Conservation (phyloP, 371 early-diverging fungal species). For the Mortierella sp. region DNA sequence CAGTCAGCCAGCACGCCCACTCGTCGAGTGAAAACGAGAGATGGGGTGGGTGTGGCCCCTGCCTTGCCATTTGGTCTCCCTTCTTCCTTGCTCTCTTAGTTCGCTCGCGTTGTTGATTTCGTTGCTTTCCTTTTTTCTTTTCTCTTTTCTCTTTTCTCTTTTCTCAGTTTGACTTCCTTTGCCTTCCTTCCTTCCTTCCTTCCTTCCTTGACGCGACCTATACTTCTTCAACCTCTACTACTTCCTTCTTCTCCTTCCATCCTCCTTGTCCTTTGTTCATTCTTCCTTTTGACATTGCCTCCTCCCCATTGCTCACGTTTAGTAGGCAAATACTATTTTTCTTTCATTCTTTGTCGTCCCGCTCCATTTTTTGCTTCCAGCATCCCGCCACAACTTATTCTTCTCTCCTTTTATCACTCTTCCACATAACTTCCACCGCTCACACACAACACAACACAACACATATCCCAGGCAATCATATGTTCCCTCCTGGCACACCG, state of each 20-base stretch:
- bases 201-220: neutral
- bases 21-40: neutral
- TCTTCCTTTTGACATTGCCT: neutral
- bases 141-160: neutral
- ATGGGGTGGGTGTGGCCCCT: too few species aligned
- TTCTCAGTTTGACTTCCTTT: neutral
- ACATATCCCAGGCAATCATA: neutral
- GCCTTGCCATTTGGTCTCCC: neutral
- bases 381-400: neutral
- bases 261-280: neutral
- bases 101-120: neutral
- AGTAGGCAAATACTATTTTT: neutral
- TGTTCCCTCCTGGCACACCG: neutral
- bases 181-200: neutral
- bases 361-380: neutral
- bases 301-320: neutral
- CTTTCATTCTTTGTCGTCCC: neutral
- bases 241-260: neutral
- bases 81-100: neutral
- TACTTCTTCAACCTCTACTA: neutral
- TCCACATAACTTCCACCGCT: neutral
- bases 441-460: neutral
- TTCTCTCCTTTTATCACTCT: neutral
- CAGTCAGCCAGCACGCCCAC: neutral
- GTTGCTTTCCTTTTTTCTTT: neutral